These are phyloP conservation scores for Sporothrix inflata DNA, from an alignment of 2,329 filamentous ascomycete genomes.

Conservation along the genomic window DNA sequence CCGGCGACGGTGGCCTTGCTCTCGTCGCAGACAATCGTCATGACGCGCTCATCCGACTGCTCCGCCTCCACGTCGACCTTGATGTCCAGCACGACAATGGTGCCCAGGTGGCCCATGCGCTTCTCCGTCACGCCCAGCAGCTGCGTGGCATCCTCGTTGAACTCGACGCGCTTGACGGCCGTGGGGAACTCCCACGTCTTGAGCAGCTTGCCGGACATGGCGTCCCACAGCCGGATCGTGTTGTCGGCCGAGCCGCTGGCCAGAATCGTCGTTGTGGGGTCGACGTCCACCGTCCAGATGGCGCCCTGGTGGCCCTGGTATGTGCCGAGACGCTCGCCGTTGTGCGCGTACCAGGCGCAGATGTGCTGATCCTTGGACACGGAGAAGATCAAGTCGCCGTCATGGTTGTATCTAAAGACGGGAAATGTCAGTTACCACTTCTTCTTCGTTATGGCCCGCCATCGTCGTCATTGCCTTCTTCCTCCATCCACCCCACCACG, in stretches of 20 bases:
- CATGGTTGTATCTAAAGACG: constrained; percentile 75
- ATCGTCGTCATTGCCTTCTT: neutral
- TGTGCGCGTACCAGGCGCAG: constrained; percentile 96
- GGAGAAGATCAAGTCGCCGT: constrained; percentile 70
- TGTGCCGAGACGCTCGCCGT: constrained; percentile 95
- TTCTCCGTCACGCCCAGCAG: constrained; percentile 96
- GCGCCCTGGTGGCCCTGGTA: constrained; percentile 97
- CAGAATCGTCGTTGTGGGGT: constrained; percentile 87
- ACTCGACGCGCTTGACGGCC: constrained; percentile 96
- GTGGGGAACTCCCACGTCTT: constrained; percentile 99
- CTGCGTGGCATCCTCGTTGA: constrained; percentile 89
- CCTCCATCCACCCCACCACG: constrained; percentile 8
- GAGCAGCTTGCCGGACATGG: constrained; percentile 87
- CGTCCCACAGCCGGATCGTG: constrained; percentile 95
- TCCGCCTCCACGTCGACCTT: constrained; percentile 78
- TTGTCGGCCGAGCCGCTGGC: constrained; percentile 97
- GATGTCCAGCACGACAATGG: constrained; percentile 92
- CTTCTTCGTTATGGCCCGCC: neutral
- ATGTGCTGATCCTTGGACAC: constrained; percentile 59
- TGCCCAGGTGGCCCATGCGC: constrained; percentile 94
- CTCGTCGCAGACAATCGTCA: constrained; percentile 91
- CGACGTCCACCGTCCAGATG: constrained; percentile 97
- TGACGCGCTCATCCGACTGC: constrained; percentile 78
- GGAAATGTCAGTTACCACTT: constrained; percentile 14
- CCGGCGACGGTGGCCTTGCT: constrained; percentile 97